Conservation (phyloP, 345 rosid species). For the Eucalyptus tenuipes region DNA sequence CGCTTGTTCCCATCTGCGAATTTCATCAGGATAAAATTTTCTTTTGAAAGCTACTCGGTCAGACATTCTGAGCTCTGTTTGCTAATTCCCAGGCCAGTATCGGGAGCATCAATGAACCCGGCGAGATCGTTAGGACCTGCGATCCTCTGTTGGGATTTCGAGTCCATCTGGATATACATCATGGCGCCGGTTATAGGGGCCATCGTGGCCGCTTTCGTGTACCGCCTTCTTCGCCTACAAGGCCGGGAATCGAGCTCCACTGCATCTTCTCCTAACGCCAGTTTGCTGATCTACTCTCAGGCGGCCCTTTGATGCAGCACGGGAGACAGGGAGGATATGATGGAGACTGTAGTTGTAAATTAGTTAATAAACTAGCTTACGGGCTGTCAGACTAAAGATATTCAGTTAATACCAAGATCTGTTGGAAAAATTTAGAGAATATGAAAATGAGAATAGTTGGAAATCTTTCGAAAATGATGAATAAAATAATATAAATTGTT, state of each 20-base stretch:
- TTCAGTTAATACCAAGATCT: not conserved
- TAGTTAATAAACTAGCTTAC: not conserved
- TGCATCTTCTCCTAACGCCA: slow-evolving; percentile 12
- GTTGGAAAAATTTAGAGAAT: not conserved
- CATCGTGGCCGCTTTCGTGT: slow-evolving; percentile 34
- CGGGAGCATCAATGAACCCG: slow-evolving; percentile 94
- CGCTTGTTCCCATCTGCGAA: not conserved
- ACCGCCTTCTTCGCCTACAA: slow-evolving; percentile 23
- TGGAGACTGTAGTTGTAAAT: not conserved
- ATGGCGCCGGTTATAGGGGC: slow-evolving; percentile 72
- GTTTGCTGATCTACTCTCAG: not conserved
- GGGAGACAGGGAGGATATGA: not conserved
- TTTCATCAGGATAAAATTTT: not conserved
- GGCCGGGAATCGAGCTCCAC: slow-evolving; percentile 8
- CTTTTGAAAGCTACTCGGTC: not conserved
- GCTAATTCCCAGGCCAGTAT: slow-evolving; percentile 41
- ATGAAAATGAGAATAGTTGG: not conserved
- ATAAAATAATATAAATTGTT: too few species aligned
- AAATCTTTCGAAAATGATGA: not conserved
- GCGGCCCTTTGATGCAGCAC: not conserved
- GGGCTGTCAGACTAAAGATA: not conserved
- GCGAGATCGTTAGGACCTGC: slow-evolving; percentile 95
- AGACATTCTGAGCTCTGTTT: not conserved
- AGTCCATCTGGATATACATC: slow-evolving; percentile 64
- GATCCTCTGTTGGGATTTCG: slow-evolving; percentile 52